A percentile compares a stretch with the other conserved stretches of the same genome.
These are phyloP conservation scores for Jamesozyma lodderae DNA, from an alignment of 805 yeast genomes.

Conservation along the genomic window DNA sequence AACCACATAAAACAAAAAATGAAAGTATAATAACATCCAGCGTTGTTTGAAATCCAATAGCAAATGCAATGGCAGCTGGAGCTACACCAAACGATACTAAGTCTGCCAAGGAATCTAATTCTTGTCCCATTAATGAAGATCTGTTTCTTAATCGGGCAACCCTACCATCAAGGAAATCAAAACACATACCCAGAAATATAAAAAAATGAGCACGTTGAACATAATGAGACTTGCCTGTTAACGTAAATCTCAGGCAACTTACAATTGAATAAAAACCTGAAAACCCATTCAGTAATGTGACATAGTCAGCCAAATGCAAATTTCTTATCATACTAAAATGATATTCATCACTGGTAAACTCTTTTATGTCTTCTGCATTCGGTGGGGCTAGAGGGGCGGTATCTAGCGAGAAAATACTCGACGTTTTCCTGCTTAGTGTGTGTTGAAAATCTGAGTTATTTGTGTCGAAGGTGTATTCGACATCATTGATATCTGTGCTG, in stretches of 20 bases:
- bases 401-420: slow-evolving; percentile 45
- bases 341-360: slow-evolving; percentile 71
- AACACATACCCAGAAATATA: slow-evolving; percentile 83
- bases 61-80: slow-evolving; percentile 86
- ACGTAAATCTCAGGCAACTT: slow-evolving; percentile 72
- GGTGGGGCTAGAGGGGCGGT: slow-evolving; percentile 60
- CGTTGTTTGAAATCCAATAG: slow-evolving; percentile 81
- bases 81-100: slow-evolving; percentile 90
- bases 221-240: slow-evolving; percentile 58
- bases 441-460: too few species aligned
- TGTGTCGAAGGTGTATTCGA: too few species aligned
- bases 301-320: slow-evolving; percentile 91
- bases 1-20: slow-evolving; percentile 85
- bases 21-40: slow-evolving; percentile 66
- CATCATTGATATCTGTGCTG: too few species aligned
- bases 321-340: slow-evolving; percentile 81
- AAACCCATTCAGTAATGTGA: slow-evolving; percentile 87
- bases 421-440: slow-evolving; percentile 37
- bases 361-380: slow-evolving; percentile 63
- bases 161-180: slow-evolving; percentile 94
- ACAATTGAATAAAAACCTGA: slow-evolving; percentile 87
- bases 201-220: slow-evolving; percentile 83
- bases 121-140: slow-evolving; percentile 92
- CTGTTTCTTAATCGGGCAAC: slow-evolving; percentile 92
- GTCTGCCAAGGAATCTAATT: slow-evolving; percentile 92